Percentiles rank a stretch among this genome's conserved stretches.
These are phyloP conservation scores for Lasiodiplodia citricola DNA, from an alignment of 2,329 filamentous ascomycete species.

Conservation along the genomic window DNA sequence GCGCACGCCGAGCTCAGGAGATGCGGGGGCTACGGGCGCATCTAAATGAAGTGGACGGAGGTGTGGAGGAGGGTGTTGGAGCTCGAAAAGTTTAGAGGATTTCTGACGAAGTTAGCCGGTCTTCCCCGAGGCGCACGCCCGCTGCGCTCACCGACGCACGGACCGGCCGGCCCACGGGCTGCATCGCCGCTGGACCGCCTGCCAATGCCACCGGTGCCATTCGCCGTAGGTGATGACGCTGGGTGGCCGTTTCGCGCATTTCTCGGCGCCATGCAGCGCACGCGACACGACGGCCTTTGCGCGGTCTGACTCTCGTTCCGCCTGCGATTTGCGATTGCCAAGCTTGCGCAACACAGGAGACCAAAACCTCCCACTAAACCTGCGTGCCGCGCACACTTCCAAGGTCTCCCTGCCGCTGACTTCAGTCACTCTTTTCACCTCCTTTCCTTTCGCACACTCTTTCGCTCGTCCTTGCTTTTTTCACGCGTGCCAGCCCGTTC, in stretches of 20 bases:
- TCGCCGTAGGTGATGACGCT: not conserved
- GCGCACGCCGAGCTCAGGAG: not conserved
- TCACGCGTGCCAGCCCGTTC: constrained; percentile 6
- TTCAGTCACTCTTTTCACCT: constrained; percentile 26
- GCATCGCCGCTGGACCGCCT: constrained; percentile 3
- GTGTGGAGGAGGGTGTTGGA: constrained; percentile 16
- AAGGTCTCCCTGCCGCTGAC: constrained; percentile 6
- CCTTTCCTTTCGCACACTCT: constrained; percentile 29
- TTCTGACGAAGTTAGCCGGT: constrained; percentile 23
- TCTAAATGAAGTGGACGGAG: constrained; percentile 38
- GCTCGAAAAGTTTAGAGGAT: constrained; percentile 27
- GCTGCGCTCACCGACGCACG: not conserved
- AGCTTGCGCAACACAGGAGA: constrained; percentile 13
- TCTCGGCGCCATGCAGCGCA: constrained; percentile 8
- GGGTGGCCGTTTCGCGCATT: constrained; percentile 1
- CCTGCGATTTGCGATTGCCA: constrained; percentile 17
- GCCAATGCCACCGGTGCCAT: not conserved
- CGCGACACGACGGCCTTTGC: constrained; percentile 16
- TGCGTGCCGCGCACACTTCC: constrained; percentile 7
- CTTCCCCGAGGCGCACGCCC: constrained; percentile 1
- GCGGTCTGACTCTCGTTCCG: constrained; percentile 12
- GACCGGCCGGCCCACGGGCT: not conserved
- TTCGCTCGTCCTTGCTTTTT: constrained; percentile 25
- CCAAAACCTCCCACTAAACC: not conserved
- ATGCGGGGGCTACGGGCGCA: constrained; percentile 13